phyloP scores from a whole-genome alignment of 495 filamentous ascomycete species.

The Aspergillus coremiiformis region DNA sequence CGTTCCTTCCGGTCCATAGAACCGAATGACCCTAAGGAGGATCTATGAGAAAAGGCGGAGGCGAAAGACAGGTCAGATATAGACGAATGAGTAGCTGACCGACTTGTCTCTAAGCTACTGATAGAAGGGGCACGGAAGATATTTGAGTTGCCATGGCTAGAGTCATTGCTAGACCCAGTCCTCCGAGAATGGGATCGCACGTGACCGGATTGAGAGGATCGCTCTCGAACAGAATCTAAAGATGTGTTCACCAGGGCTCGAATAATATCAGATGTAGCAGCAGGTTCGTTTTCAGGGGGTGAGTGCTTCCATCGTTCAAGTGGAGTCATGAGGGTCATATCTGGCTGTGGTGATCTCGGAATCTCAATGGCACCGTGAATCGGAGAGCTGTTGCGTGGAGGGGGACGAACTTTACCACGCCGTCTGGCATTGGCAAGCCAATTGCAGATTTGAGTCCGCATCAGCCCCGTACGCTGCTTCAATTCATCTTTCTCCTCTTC shows the following conservation, averaged over 20 bases:
- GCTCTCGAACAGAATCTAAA: slow-evolving; percentile 46
- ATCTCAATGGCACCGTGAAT: slow-evolving; percentile 62
- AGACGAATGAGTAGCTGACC: slow-evolving; percentile 61
- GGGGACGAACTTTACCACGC: slow-evolving; percentile 60
- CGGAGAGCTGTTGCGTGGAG: slow-evolving; percentile 51
- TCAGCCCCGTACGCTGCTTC: slow-evolving; percentile 64
- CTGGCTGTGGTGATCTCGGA: slow-evolving; percentile 37
- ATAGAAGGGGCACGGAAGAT: slow-evolving; percentile 61
- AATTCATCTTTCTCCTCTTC: slow-evolving; percentile 73
- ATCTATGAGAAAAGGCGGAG: slow-evolving; percentile 62
- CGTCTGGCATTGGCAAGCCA: slow-evolving; percentile 84
- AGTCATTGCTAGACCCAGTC: slow-evolving; percentile 56
- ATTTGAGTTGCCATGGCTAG: slow-evolving; percentile 54
- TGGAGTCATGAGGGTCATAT: slow-evolving; percentile 64
- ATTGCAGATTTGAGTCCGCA: slow-evolving; percentile 68
- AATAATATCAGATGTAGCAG: slow-evolving; percentile 69
- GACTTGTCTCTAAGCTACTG: slow-evolving; percentile 65
- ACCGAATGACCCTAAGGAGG: slow-evolving; percentile 57
- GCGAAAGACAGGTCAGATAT: slow-evolving; percentile 57
- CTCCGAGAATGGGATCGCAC: slow-evolving; percentile 42
- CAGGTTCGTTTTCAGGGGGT: slow-evolving; percentile 82
- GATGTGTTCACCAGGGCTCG: slow-evolving; percentile 60
- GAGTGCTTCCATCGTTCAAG: slow-evolving; percentile 81
- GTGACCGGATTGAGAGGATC: slow-evolving; percentile 30
- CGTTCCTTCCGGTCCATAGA: slow-evolving; percentile 64